phyloP scores from a whole-genome alignment of 2,329 filamentous ascomycete genomes.

The Aspergillus novoparasiticus region DNA sequence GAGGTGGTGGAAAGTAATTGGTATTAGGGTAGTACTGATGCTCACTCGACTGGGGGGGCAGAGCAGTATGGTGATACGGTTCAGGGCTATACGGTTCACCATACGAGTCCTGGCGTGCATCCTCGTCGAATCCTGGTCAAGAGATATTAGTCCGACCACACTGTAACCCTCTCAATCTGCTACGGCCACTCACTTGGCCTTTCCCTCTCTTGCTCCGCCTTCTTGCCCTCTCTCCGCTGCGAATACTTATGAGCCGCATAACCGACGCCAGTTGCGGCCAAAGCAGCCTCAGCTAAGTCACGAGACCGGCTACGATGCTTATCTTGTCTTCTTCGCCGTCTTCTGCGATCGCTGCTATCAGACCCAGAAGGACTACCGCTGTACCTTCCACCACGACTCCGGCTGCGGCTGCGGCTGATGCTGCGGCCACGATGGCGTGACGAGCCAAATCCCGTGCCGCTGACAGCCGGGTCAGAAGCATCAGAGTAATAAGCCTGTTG shows the following conservation, averaged over 20 bases:
- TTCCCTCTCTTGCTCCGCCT: constrained; percentile 54
- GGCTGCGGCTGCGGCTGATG: constrained; percentile 47
- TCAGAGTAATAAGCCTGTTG: constrained; percentile 44
- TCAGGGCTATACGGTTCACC: constrained; percentile 45
- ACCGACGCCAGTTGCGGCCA: constrained; percentile 60
- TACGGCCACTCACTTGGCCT: constrained; percentile 44
- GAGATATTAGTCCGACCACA: not conserved
- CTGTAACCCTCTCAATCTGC: not conserved
- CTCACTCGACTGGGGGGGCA: constrained; percentile 33
- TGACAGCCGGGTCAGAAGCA: constrained; percentile 46
- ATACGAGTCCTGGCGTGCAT: constrained; percentile 39
- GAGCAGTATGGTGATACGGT: constrained; percentile 42
- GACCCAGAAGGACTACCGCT: constrained; percentile 42
- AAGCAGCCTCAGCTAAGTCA: constrained; percentile 55
- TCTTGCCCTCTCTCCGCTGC: constrained; percentile 59
- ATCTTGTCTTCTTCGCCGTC: constrained; percentile 33
- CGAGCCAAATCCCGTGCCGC: constrained; percentile 30
- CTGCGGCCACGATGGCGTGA: constrained; percentile 42
- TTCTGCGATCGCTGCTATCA: constrained; percentile 35
- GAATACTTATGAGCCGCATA: constrained; percentile 60
- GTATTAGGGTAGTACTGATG: constrained; percentile 44
- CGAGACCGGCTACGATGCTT: constrained; percentile 45
- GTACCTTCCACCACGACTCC: constrained; percentile 43
- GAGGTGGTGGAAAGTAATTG: constrained; percentile 48
- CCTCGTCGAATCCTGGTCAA: constrained; percentile 32